Conservation (phyloP, 495 filamentous ascomycete species). For the Halenospora varia region DNA sequence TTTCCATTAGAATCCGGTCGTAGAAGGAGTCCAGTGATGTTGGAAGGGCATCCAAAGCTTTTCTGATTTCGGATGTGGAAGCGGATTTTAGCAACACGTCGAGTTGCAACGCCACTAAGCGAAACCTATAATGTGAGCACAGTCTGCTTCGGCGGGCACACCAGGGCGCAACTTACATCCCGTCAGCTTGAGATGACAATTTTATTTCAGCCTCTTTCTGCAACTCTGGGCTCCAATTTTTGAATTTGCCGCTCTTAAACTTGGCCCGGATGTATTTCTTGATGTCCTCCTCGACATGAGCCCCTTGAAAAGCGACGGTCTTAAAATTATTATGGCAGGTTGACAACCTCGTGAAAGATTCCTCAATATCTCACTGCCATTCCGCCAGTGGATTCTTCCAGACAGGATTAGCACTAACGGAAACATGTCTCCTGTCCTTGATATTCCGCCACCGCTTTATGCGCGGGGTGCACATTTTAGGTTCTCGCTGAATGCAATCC, state of each 20-base stretch:
- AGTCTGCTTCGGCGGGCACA: background rate
- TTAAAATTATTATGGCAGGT: background rate
- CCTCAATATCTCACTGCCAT: conserved; percentile 24
- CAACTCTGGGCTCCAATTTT: background rate
- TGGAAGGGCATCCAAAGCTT: conserved; percentile 27
- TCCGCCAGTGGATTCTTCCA: conserved; percentile 21
- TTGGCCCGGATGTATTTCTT: too few species aligned
- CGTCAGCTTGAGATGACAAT: conserved; percentile 1
- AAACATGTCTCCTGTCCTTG: background rate
- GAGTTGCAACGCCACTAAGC: conserved; percentile 35
- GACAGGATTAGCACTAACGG: background rate
- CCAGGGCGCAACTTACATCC: conserved; percentile 1
- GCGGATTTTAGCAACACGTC: conserved; percentile 25
- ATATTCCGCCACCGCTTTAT: conserved; percentile 13
- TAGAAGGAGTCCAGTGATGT: conserved; percentile 26
- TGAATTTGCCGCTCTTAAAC: background rate
- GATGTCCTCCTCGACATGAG: conserved; percentile 22
- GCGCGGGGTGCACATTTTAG: conserved; percentile 5
- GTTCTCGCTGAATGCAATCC: conserved; percentile 9
- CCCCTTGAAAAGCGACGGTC: conserved; percentile 6
- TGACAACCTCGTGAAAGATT: conserved; percentile 2
- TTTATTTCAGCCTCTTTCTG: conserved; percentile 3
- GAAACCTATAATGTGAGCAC: conserved; percentile 22
- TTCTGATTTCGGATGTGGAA: conserved; percentile 29
- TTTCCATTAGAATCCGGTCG: conserved; percentile 25